phyloP scores from a whole-genome alignment of 2,329 filamentous ascomycete species.

The Parascedosporium putredinis region DNA sequence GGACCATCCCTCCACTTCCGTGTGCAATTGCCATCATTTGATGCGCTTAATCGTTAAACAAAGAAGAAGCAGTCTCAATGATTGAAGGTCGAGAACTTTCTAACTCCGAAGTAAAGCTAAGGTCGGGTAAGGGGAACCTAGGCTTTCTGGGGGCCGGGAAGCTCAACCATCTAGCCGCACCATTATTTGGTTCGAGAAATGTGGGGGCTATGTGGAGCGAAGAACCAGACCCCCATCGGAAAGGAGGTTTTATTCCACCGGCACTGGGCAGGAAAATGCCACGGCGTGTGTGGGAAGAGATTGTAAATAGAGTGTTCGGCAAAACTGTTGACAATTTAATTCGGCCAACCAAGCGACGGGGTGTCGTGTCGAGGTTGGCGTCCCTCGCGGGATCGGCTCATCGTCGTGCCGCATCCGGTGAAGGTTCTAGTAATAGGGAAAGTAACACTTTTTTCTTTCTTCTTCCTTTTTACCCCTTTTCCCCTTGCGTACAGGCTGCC shows the following conservation, averaged over 20 bases:
- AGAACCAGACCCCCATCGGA: not conserved
- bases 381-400: not conserved
- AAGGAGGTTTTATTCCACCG: not conserved
- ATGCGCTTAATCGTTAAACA: not conserved
- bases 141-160: not conserved
- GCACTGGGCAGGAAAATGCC: not conserved
- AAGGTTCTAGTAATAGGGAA: not conserved
- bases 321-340: not conserved
- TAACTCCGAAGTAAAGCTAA: not conserved
- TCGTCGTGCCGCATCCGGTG: constrained; percentile 1
- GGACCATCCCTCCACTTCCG: no score
- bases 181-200: no score
- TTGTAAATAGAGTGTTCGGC: not conserved
- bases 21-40: no score
- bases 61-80: not conserved
- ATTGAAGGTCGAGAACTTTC: no score
- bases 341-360: not conserved
- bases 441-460: no score
- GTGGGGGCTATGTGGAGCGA: no score
- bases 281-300: not conserved
- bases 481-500: no score
- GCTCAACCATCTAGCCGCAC: not conserved
- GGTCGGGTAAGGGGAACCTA: not conserved
- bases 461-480: not conserved
- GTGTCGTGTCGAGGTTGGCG: not conserved